Conservation (phyloP, 805 yeast genomes). For the Scheffersomyces ergatensis region DNA sequence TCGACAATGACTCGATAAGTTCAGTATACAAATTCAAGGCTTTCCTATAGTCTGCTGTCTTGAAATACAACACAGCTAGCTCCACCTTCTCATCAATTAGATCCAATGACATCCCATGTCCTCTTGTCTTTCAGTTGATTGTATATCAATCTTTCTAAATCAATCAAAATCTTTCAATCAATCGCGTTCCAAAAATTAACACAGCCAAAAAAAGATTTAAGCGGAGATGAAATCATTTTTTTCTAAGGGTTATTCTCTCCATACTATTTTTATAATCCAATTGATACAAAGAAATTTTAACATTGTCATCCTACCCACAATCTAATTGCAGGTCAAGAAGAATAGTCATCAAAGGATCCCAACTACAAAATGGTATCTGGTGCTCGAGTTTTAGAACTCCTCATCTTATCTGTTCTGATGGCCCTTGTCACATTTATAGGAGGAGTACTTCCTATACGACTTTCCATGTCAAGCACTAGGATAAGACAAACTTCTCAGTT, state of each 20-base stretch:
- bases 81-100: conserved; percentile 25
- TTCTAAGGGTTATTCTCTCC: no score
- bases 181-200: no score
- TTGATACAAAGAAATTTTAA: no score
- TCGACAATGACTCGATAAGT: conserved; percentile 16
- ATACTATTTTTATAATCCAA: no score
- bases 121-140: no score
- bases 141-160: no score
- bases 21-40: conserved; percentile 28
- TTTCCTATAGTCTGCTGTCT: conserved; percentile 20
- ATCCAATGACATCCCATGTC: conserved; percentile 5
- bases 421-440: conserved; percentile 14
- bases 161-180: no score
- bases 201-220: no score
- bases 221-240: no score
- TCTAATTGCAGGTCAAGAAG: no score
- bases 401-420: conserved; percentile 14
- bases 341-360: no score
- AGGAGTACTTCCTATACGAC: conserved; percentile 15
- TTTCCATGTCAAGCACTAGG: conserved; percentile 6
- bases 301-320: no score
- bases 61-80: conserved; percentile 30
- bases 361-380: not conserved
- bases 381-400: not conserved
- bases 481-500: conserved; percentile 44